A percentile compares a stretch with the other conserved stretches of the same genome.
phyloP scores from a whole-genome alignment of 805 yeast species.

The Limtongozyma cylindracea region DNA sequence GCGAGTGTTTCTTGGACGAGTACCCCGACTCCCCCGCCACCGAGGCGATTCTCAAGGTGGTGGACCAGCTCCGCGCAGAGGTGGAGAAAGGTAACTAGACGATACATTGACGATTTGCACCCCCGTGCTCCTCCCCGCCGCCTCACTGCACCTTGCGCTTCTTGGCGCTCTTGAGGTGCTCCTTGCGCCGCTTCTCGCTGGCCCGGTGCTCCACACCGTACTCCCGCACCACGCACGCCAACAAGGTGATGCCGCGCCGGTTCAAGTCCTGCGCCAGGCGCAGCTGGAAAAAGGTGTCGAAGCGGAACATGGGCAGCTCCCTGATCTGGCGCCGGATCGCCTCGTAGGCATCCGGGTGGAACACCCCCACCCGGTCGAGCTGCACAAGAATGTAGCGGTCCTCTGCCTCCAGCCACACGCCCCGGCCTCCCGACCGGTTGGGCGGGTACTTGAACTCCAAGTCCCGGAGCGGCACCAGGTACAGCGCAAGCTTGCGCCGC shows the following conservation, averaged over 20 bases:
- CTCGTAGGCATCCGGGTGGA: constrained; percentile 32
- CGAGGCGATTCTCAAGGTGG: constrained; percentile 62
- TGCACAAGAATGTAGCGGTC: constrained; percentile 40
- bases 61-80: constrained; percentile 38
- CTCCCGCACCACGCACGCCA: constrained; percentile 41
- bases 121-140: no score
- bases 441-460: constrained; percentile 52
- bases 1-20: constrained; percentile 59
- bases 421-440: constrained; percentile 53
- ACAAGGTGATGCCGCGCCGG: constrained; percentile 40
- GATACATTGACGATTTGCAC: no score
- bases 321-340: constrained; percentile 38
- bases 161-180: no score
- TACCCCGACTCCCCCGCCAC: constrained; percentile 90
- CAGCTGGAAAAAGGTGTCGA: constrained; percentile 51
- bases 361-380: constrained; percentile 40
- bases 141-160: no score
- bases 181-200: no score
- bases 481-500: constrained; percentile 22
- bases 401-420: constrained; percentile 43
- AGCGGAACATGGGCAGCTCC: constrained; percentile 31
- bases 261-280: constrained; percentile 50
- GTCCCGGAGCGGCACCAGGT: constrained; percentile 34
- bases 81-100: no score
- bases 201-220: no score